Percentiles rank a stretch among this genome's conserved stretches.
These are phyloP conservation scores for Adansonia madagascariensis DNA, from an alignment of 441 rosid species.

Conservation along the genomic window DNA sequence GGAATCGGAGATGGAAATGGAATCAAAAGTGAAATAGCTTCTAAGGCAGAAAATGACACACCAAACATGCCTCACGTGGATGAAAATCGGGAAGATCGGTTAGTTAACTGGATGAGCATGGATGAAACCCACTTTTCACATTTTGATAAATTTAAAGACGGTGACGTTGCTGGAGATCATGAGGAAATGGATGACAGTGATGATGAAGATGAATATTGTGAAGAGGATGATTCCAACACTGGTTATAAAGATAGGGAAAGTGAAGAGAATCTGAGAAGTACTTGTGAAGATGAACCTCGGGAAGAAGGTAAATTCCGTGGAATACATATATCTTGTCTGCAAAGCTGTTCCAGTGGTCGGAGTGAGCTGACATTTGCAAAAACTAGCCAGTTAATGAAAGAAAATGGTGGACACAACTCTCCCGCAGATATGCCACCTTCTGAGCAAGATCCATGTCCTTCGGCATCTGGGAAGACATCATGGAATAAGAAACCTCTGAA, in stretches of 20 bases:
- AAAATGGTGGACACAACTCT: slow-evolving; percentile 19
- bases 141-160: slow-evolving; percentile 35
- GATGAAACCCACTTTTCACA: slow-evolving; percentile 39
- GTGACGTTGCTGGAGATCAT: slow-evolving; percentile 32
- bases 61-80: slow-evolving; percentile 11
- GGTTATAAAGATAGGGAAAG: slow-evolving; percentile 28
- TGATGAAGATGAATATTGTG: slow-evolving; percentile 37
- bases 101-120: slow-evolving; percentile 52
- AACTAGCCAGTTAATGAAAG: slow-evolving; percentile 20
- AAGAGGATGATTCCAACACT: slow-evolving; percentile 34
- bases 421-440: slow-evolving; percentile 27
- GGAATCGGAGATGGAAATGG: slow-evolving; percentile 32
- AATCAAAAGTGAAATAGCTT: slow-evolving; percentile 27
- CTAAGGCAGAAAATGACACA: slow-evolving; percentile 24
- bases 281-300: slow-evolving; percentile 25
- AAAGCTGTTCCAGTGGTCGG: slow-evolving; percentile 24
- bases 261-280: slow-evolving; percentile 15
- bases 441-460: slow-evolving; percentile 26
- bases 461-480: slow-evolving; percentile 25
- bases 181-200: slow-evolving; percentile 44
- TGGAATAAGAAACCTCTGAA: slow-evolving; percentile 42
- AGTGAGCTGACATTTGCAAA: slow-evolving; percentile 14
- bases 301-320: slow-evolving; percentile 19
- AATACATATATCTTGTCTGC: slow-evolving; percentile 21
- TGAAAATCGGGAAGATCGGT: slow-evolving; percentile 26